Percentiles rank a stretch among this genome's conserved stretches.
Conservation (phyloP, 1,284 basidiomycete species). For the Schizophyllum amplum region DNA sequence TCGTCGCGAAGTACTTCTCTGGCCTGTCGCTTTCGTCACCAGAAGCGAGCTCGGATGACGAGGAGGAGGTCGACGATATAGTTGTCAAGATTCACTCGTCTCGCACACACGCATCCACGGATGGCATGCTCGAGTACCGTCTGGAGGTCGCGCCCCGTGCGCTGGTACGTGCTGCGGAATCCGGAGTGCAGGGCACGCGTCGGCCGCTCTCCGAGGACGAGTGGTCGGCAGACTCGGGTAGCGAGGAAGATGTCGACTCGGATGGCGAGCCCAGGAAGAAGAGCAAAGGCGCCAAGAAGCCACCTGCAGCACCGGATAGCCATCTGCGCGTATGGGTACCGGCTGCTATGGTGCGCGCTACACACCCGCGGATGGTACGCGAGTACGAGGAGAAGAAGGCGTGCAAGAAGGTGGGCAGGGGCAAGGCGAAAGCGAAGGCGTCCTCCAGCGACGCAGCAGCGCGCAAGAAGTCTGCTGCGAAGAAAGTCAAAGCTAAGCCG, state of each 20-base stretch:
- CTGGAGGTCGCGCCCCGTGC: slow-evolving; percentile 59
- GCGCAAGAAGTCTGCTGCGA: background rate
- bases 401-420: slow-evolving; percentile 40
- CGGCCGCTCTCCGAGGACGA: slow-evolving; percentile 42
- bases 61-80: slow-evolving; percentile 26
- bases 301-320: slow-evolving; percentile 37
- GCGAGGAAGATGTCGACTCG: slow-evolving; percentile 16
- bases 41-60: slow-evolving; percentile 16
- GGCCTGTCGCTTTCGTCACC: slow-evolving; percentile 23
- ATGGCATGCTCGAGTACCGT: slow-evolving; percentile 63
- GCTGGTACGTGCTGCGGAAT: slow-evolving; percentile 54
- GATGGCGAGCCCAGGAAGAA: slow-evolving; percentile 28
- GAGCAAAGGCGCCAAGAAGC: slow-evolving; percentile 27
- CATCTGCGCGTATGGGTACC: slow-evolving; percentile 68
- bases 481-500: background rate
- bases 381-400: slow-evolving; percentile 47
- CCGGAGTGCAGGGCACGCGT: slow-evolving; percentile 56
- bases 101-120: slow-evolving; percentile 55
- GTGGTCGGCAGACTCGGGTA: slow-evolving; percentile 35
- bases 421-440: slow-evolving; percentile 11
- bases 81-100: slow-evolving; percentile 33
- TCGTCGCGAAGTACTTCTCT: slow-evolving; percentile 50
- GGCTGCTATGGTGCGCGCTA: slow-evolving; percentile 62
- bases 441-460: background rate
- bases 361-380: slow-evolving; percentile 53